Evolutionary conservation across 1,284 basidiomycete species (phyloP).

Genomic region (Xerocomus amazonicus): DNA sequence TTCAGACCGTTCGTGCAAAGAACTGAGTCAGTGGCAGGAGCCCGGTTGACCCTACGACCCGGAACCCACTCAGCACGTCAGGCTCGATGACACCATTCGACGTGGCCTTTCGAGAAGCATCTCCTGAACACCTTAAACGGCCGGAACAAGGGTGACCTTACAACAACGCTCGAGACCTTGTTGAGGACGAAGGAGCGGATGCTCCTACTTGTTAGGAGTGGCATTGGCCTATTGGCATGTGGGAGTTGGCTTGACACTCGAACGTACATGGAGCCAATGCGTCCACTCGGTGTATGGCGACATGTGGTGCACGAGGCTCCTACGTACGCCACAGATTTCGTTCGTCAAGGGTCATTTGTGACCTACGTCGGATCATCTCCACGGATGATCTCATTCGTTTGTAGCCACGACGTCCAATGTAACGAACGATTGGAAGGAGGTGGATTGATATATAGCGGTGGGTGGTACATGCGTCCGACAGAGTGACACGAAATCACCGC

Average conservation of each 20-base stretch:
- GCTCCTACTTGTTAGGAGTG: background rate
- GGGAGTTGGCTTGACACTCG: too few species aligned
- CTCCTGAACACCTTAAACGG: background rate
- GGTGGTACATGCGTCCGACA: too few species aligned
- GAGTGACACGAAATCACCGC: too few species aligned
- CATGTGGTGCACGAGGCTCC: too few species aligned
- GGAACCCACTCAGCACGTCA: constrained; percentile 5
- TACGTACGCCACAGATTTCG: background rate
- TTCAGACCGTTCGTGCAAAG: background rate
- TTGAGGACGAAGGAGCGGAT: background rate
- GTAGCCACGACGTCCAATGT: too few species aligned
- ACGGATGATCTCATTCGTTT: background rate
- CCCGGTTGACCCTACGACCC: constrained; percentile 2
- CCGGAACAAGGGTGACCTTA: constrained; percentile 19
- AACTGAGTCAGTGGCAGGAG: background rate
- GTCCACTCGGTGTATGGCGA: too few species aligned
- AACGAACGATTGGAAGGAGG: too few species aligned
- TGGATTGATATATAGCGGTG: too few species aligned
- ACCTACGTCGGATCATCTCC: background rate
- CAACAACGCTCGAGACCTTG: background rate
- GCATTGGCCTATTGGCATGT: background rate
- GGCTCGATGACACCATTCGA: constrained; percentile 10
- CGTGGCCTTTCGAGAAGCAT: constrained; percentile 7
- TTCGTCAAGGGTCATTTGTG: background rate
- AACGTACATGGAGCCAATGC: too few species aligned